Percentiles rank a stretch among this genome's conserved stretches.
Evolutionary conservation across 176 grass and related monocot species (phyloP).

Genomic region (Triticum dicoccoides): DNA sequence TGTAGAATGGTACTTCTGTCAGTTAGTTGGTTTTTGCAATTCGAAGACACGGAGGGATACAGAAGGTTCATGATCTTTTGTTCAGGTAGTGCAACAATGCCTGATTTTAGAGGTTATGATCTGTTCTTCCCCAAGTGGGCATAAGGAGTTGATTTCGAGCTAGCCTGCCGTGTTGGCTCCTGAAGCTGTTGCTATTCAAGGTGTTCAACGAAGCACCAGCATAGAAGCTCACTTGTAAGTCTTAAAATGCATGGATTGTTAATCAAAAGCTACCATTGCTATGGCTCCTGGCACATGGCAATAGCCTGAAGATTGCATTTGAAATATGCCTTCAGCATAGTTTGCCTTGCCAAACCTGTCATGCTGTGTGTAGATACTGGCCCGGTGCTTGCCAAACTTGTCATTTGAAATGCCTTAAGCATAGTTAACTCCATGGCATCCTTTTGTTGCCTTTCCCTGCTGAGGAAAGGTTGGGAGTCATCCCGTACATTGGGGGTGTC

Average conservation of each 20-base stretch:
- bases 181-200: conserved; percentile 5
- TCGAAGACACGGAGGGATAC: background rate
- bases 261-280: background rate
- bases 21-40: conserved; percentile 31
- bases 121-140: conserved; percentile 20
- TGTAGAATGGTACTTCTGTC: conserved; percentile 24
- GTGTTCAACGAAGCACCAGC: background rate
- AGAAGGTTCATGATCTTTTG: conserved; percentile 27
- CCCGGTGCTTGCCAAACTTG: background rate
- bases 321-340: conserved; percentile 17
- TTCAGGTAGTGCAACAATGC: conserved; percentile 36
- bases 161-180: background rate
- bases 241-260: conserved; percentile 14
- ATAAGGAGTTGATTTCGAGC: conserved; percentile 4
- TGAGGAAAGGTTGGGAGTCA: conserved; percentile 1
- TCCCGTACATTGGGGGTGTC: background rate
- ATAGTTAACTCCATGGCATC: background rate
- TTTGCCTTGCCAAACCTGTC: background rate
- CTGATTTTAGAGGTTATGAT: conserved; percentile 33
- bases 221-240: background rate
- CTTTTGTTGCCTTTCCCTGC: background rate
- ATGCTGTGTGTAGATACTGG: background rate
- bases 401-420: too few relatives aligned
- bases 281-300: background rate
- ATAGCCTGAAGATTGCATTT: conserved; percentile 9